Evolutionary conservation across 371 early-diverging fungal genomes (phyloP).

Genomic region (Rhizopus delemar): DNA sequence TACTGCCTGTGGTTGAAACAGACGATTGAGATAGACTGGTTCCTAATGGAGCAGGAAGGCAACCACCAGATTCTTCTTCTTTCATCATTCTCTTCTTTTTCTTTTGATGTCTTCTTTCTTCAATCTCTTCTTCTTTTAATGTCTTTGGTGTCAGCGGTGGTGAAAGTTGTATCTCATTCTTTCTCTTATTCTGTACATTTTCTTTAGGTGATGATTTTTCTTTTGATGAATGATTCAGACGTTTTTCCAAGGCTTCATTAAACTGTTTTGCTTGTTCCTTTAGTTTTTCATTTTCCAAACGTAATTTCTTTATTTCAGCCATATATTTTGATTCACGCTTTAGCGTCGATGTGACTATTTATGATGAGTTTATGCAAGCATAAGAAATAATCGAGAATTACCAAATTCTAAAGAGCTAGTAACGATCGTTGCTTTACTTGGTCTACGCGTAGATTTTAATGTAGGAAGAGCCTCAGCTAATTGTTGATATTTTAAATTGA

Average conservation of each 20-base stretch:
- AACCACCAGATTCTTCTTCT: background rate
- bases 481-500: slow-evolving; percentile 76
- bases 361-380: background rate
- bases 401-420: slow-evolving; percentile 67
- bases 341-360: slow-evolving; percentile 20
- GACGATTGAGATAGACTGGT: background rate
- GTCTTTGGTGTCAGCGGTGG: background rate
- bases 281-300: slow-evolving; percentile 29
- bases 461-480: slow-evolving; percentile 74
- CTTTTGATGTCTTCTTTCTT: too few relatives aligned
- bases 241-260: background rate
- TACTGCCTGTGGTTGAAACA: background rate
- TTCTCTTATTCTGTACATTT: background rate
- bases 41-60: background rate
- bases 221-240: background rate
- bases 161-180: background rate
- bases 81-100: background rate
- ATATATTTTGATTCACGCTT: slow-evolving; percentile 23
- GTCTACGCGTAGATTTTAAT: slow-evolving; percentile 66
- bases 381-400: slow-evolving; percentile 5
- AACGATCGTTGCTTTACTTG: slow-evolving; percentile 78
- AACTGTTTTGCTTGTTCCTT: slow-evolving; percentile 20
- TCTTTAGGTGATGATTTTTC: background rate
- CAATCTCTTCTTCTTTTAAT: background rate
- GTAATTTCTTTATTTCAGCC: slow-evolving; percentile 25